A percentile compares a stretch with the other conserved stretches of the same genome.
Conservation (phyloP, 106 monocot genomes). For the Ottelia alismoides region DNA sequence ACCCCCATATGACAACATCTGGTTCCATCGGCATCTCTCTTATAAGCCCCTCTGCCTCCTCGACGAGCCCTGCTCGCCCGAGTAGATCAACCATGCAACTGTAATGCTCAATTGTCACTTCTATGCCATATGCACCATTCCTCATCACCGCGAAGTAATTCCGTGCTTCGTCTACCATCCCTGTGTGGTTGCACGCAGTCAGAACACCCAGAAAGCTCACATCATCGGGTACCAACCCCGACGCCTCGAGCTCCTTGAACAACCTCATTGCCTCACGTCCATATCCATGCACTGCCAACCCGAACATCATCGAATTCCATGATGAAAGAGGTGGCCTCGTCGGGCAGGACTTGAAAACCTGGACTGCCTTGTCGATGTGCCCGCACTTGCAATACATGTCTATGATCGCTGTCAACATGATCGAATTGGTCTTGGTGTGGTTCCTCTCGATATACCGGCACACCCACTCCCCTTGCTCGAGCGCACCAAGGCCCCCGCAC, state of each 20-base stretch:
- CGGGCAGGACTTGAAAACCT: constrained; percentile 24
- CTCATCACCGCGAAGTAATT: constrained; percentile 26
- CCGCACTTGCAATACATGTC: constrained; percentile 72
- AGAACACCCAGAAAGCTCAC: constrained; percentile 45
- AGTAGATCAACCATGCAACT: constrained; percentile 46
- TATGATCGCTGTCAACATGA: constrained; percentile 33
- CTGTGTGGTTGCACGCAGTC: constrained; percentile 38
- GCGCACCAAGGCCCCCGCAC: constrained; percentile 28
- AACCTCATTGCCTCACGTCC: constrained; percentile 21
- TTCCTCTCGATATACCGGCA: constrained; percentile 20
- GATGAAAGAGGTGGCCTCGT: constrained; percentile 19
- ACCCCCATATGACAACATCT: constrained; percentile 37
- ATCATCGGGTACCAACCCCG: constrained; percentile 17
- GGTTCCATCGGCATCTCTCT: constrained; percentile 24
- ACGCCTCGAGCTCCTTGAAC: constrained; percentile 18
- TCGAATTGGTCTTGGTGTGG: constrained; percentile 16
- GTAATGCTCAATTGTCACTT: constrained; percentile 40
- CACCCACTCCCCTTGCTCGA: constrained; percentile 52
- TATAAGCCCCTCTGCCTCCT: constrained; percentile 41
- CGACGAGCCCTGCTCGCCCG: constrained; percentile 33
- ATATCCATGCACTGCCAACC: constrained; percentile 25
- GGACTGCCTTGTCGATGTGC: constrained; percentile 25
- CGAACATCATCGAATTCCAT: constrained; percentile 50
- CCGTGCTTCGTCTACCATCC: constrained; percentile 29
- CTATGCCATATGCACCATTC: constrained; percentile 11